A percentile compares a stretch with the other conserved stretches of the same genome.
Conservation (phyloP, 2,329 filamentous ascomycete genomes). For the Calonectria fujianensis region DNA sequence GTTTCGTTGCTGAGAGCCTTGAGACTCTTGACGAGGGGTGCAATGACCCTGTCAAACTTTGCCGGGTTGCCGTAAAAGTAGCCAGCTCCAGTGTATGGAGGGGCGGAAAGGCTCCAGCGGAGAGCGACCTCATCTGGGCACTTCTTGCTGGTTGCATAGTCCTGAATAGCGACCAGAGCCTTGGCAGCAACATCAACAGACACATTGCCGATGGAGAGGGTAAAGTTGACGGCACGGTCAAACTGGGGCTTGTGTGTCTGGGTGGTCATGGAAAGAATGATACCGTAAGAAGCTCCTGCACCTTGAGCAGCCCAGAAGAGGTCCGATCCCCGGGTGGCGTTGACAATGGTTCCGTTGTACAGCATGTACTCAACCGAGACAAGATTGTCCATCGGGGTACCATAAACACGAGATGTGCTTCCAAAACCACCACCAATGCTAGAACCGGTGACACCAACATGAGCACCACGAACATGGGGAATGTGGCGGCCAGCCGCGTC, state of each 20-base stretch:
- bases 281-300: constrained; percentile 50
- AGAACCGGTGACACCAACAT: constrained; percentile 50
- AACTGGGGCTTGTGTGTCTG: constrained; percentile 51
- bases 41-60: constrained; percentile 44
- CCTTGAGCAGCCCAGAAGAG: constrained; percentile 53
- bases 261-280: constrained; percentile 51
- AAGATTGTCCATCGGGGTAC: constrained; percentile 50
- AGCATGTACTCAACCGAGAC: constrained; percentile 52
- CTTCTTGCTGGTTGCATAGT: constrained; percentile 41
- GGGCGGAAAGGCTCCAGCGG: constrained; percentile 47
- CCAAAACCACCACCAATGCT: constrained; percentile 53
- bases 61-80: constrained; percentile 54
- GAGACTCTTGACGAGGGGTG: constrained; percentile 43
- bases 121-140: constrained; percentile 51
- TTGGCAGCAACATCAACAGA: constrained; percentile 42
- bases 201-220: constrained; percentile 44
- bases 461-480: constrained; percentile 51
- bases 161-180: constrained; percentile 51
- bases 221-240: constrained; percentile 49
- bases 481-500: constrained; percentile 51
- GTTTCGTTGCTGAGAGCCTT: constrained; percentile 39
- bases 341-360: constrained; percentile 52
- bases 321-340: constrained; percentile 46
- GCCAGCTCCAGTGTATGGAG: constrained; percentile 44
- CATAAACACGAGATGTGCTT: constrained; percentile 45